Conservation (phyloP, 352 stramenopile species). For the Pythium aquatile region DNA sequence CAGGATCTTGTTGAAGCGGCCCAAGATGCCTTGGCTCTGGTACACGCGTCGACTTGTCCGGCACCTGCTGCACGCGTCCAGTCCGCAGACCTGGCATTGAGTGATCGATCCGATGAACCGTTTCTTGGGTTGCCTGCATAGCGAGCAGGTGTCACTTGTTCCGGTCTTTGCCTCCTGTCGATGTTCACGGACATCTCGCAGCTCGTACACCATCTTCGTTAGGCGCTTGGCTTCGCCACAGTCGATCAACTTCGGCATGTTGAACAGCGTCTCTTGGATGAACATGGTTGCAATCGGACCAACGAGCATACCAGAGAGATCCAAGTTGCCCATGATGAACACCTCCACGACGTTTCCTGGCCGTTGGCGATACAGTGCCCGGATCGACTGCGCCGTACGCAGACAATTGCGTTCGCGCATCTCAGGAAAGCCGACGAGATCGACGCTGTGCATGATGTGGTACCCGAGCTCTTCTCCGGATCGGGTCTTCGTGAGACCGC, state of each 20-base stretch:
- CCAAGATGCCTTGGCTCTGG: conserved; percentile 27
- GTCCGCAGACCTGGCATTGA: conserved; percentile 33
- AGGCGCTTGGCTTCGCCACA: conserved; percentile 29
- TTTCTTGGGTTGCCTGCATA: conserved; percentile 41
- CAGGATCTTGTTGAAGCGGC: conserved; percentile 16
- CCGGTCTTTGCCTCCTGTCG: background rate
- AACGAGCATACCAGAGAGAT: conserved; percentile 12
- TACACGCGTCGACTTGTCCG: conserved; percentile 36
- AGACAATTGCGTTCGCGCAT: conserved; percentile 34
- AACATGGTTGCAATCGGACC: conserved; percentile 11
- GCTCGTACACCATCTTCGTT: conserved; percentile 13
- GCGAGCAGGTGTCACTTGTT: conserved; percentile 21
- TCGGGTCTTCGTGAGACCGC: conserved; percentile 32
- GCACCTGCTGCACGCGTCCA: conserved; percentile 33
- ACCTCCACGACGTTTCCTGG: conserved; percentile 26
- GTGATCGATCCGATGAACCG: conserved; percentile 30
- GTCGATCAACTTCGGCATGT: conserved; percentile 22
- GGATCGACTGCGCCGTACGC: conserved; percentile 29
- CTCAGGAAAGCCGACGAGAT: conserved; percentile 35
- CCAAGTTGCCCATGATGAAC: conserved; percentile 23
- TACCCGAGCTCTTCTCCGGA: conserved; percentile 38
- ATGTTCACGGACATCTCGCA: conserved; percentile 13
- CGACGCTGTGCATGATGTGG: conserved; percentile 48
- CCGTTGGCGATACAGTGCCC: conserved; percentile 20
- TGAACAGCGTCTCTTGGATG: conserved; percentile 22